A percentile compares a stretch with the other conserved stretches of the same genome.
These are phyloP conservation scores for Cystoderma amianthinum DNA, from an alignment of 768 basidiomycete species.

Conservation along the genomic window DNA sequence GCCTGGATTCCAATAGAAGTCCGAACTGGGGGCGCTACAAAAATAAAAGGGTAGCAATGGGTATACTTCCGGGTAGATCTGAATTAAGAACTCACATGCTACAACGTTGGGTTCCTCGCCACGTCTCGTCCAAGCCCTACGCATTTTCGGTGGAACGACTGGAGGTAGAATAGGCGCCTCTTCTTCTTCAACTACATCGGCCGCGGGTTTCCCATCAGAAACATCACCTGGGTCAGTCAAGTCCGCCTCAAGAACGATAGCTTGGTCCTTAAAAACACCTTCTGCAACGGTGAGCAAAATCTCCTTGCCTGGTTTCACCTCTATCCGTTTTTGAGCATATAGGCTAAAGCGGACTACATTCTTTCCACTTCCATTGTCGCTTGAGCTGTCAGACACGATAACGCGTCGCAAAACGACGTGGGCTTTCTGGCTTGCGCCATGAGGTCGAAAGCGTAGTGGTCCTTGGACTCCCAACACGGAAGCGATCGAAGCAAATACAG, in stretches of 20 bases:
- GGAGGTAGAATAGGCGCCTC: constrained; percentile 19
- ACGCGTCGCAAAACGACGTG: constrained; percentile 65
- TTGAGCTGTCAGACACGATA: constrained; percentile 35
- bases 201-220: constrained; percentile 2
- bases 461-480: constrained; percentile 59
- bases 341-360: constrained; percentile 50
- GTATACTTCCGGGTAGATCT: neutral
- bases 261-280: constrained; percentile 45
- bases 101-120: constrained; percentile 32
- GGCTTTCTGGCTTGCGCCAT: constrained; percentile 61
- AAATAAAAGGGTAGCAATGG: neutral
- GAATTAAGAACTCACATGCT: constrained; percentile 25
- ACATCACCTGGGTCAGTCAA: constrained; percentile 22
- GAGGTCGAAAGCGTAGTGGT: constrained; percentile 55
- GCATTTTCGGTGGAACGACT: constrained; percentile 52
- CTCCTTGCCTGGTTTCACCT: constrained; percentile 66
- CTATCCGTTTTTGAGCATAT: constrained; percentile 64
- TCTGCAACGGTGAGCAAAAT: constrained; percentile 56
- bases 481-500: constrained; percentile 28
- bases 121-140: constrained; percentile 51
- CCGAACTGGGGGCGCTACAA: constrained; percentile 11
- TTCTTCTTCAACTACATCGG: constrained; percentile 23
- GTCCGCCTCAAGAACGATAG: constrained; percentile 55
- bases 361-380: constrained; percentile 29
- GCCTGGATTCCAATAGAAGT: constrained; percentile 41